phyloP scores from a whole-genome alignment of 345 rosid genomes.

The Capsella bursapastoris region DNA sequence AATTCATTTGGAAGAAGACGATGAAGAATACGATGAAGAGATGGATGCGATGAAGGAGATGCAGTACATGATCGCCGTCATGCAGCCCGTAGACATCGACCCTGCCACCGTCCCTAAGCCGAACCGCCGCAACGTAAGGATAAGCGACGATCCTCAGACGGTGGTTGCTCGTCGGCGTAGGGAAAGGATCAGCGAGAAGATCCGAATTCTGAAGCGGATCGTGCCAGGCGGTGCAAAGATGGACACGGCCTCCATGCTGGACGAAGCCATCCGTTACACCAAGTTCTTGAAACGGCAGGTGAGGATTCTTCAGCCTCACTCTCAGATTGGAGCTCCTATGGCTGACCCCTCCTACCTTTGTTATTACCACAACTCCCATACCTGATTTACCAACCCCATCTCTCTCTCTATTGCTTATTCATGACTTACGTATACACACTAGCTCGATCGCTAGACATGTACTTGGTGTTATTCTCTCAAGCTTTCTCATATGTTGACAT shows the following conservation, averaged over 20 bases:
- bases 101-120: conserved; percentile 80
- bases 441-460: background rate
- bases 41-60: conserved; percentile 84
- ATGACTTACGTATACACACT: background rate
- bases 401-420: background rate
- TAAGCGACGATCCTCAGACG: conserved; percentile 95
- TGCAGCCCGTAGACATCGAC: conserved; percentile 94
- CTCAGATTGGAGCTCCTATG: conserved; percentile 42
- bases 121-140: conserved; percentile 77
- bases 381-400: background rate
- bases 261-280: conserved; percentile 89
- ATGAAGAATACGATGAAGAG: conserved; percentile 74
- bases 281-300: conserved; percentile 92
- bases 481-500: conserved; percentile 7
- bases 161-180: conserved; percentile 90
- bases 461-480: background rate
- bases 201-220: conserved; percentile 80
- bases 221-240: conserved; percentile 95
- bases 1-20: conserved; percentile 36
- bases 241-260: conserved; percentile 98
- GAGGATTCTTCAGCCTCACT: conserved; percentile 61
- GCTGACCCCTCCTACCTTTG: conserved; percentile 39
- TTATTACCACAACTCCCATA: conserved; percentile 25
- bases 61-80: conserved; percentile 86
- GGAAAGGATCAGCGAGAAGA: conserved; percentile 93